A percentile compares a stretch with the other conserved stretches of the same genome.
phyloP scores from a whole-genome alignment of 371 early-diverging fungal species.

The Conidiobolus coronatus region DNA sequence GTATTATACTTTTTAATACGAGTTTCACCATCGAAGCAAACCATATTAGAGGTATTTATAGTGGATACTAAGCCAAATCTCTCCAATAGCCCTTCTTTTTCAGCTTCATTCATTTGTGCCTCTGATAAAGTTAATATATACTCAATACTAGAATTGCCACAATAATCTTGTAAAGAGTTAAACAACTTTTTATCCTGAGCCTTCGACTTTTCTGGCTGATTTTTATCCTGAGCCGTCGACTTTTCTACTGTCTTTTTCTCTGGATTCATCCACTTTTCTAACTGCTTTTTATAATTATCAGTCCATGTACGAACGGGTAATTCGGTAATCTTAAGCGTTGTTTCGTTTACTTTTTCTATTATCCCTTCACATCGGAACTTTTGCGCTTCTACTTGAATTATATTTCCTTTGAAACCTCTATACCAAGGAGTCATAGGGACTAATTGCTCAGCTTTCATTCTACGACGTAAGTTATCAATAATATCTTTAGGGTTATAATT shows the following conservation, averaged over 20 bases:
- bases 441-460: constrained; percentile 57
- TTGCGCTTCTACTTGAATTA: constrained; percentile 15
- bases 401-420: constrained; percentile 60
- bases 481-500: constrained; percentile 89
- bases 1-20: constrained; percentile 67
- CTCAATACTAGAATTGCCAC: constrained; percentile 58
- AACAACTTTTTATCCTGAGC: too few species aligned
- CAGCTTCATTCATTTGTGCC: constrained; percentile 40
- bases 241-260: constrained; percentile 17
- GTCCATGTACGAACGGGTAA: constrained; percentile 95
- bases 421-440: constrained; percentile 90
- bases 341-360: constrained; percentile 43
- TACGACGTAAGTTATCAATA: constrained; percentile 61
- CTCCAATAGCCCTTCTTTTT: constrained; percentile 56
- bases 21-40: constrained; percentile 88
- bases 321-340: constrained; percentile 74
- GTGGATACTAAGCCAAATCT: constrained; percentile 55
- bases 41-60: constrained; percentile 78
- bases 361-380: constrained; percentile 55
- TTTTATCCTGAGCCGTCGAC: too few species aligned
- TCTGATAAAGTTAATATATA: constrained; percentile 59
- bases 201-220: too few species aligned
- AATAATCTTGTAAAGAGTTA: constrained; percentile 66
- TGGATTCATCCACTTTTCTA: constrained; percentile 48
- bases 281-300: constrained; percentile 71